These are phyloP conservation scores for Ophiostoma populinum DNA, from an alignment of 2,329 filamentous ascomycete genomes.

Conservation along the genomic window DNA sequence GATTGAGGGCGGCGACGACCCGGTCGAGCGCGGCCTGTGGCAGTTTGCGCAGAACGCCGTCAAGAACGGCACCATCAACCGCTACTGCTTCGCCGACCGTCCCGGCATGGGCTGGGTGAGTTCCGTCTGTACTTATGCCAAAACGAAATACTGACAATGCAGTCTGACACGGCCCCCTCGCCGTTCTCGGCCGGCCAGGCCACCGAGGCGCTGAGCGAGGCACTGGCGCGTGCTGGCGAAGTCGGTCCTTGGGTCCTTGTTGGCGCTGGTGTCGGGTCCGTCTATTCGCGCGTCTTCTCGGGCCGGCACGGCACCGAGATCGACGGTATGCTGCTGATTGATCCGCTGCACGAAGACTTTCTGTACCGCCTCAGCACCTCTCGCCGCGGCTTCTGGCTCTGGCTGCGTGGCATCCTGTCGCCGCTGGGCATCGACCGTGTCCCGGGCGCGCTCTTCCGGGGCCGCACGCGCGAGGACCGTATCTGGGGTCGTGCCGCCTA, in stretches of 20 bases:
- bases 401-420: constrained; percentile 71
- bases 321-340: constrained; percentile 66
- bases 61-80: constrained; percentile 62
- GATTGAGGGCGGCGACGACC: constrained; percentile 65
- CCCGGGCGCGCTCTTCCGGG: constrained; percentile 63
- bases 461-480: constrained; percentile 65
- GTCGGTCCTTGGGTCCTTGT: constrained; percentile 77
- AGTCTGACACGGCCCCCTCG: constrained; percentile 76
- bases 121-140: no score
- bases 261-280: constrained; percentile 69
- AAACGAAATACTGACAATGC: neutral
- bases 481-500: constrained; percentile 67
- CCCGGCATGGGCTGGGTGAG: constrained; percentile 65
- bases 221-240: constrained; percentile 63
- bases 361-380: constrained; percentile 50
- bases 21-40: constrained; percentile 65
- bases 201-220: constrained; percentile 77
- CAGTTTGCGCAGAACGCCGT: constrained; percentile 61
- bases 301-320: constrained; percentile 62
- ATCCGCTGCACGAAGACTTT: constrained; percentile 77
- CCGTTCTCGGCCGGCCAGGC: constrained; percentile 87
- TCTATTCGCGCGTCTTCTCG: constrained; percentile 84
- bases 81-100: constrained; percentile 92
- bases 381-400: constrained; percentile 63
- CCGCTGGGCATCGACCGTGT: constrained; percentile 74